Base-by-base conservation (phyloP, 2,329 filamentous ascomycete genomes). In the Biscogniauxia marginata region DNA sequence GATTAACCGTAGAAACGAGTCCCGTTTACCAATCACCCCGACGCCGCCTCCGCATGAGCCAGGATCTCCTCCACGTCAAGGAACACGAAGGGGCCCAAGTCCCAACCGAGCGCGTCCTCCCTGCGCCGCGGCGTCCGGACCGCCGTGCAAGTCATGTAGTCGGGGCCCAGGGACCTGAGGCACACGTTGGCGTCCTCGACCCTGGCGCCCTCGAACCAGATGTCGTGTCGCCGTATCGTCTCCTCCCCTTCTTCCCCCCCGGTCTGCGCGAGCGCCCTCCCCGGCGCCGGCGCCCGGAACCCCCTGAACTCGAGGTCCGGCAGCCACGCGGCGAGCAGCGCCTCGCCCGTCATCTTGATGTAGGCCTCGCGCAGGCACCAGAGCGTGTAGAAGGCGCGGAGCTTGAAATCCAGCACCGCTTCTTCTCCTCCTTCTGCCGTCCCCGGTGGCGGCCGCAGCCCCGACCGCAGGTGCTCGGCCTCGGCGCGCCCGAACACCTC, bases 361-460 rank as follows among this genome's bases (percentile, higher is more conserved):
- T 90, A 93, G 0, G 89, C 86, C 74, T 93, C 90, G 64, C 90
- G 86, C 70, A 91, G 80, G 70, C 87, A 90, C 87, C 89, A 93
- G 57, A 89, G 83, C 1, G 88, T 82, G 70, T 92, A 93, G 69
- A 93, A 93, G 52, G 82, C 79, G 4, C 88, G 79, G 23, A 93
- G 75, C 67, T 86, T 86, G 20, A 75, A 79, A 57, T 88, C 86
- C 18, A 83, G 74, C n/a, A 84, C 65, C 19, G 69, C 67, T 9
- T 73, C 67, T 11, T 64, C 57, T n/a, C n/a, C n/a, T n/a, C n/a
- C n/a, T n/a, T n/a, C n/a, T n/a, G 7, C n/a, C 34, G 57, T 56
- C 11, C 63, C 61, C 25, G 64, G 61, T 48, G 65, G 63, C 43
- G 58, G 50, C 3, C 30, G 58, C 22, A 72, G 65, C 13, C 74